Conservation (phyloP, 1,284 basidiomycete genomes). For the Acaromyces ingoldii region DNA sequence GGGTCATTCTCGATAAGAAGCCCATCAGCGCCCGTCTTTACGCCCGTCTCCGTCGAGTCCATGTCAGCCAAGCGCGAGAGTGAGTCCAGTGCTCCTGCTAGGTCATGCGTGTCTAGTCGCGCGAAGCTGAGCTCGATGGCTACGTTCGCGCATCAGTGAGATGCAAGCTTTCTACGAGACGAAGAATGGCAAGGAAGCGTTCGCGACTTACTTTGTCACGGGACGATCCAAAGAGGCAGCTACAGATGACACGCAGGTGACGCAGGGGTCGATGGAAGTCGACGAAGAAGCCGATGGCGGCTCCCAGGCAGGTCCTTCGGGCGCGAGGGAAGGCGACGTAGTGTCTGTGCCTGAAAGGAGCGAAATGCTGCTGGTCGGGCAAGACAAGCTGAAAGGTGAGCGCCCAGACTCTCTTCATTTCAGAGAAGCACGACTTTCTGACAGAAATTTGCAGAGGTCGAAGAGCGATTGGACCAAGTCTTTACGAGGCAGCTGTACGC, state of each 20-base stretch:
- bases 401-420: neutral
- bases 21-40: neutral
- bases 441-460: neutral
- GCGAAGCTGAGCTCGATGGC: no score
- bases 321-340: no score
- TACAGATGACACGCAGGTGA: neutral
- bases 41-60: neutral
- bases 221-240: neutral
- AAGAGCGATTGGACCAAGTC: neutral
- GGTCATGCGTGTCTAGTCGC: no score
- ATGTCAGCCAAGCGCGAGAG: neutral
- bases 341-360: no score
- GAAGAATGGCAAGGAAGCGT: neutral
- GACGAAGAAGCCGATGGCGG: neutral
- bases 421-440: neutral
- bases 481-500: neutral
- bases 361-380: constrained; percentile 9
- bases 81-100: neutral
- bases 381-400: constrained; percentile 8
- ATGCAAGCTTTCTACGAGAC: neutral
- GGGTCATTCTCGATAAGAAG: neutral
- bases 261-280: constrained; percentile 1
- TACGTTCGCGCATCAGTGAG: neutral
- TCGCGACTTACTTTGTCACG: neutral
- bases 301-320: neutral